Conservation (phyloP, 768 basidiomycete genomes). For the Suillus americanus region DNA sequence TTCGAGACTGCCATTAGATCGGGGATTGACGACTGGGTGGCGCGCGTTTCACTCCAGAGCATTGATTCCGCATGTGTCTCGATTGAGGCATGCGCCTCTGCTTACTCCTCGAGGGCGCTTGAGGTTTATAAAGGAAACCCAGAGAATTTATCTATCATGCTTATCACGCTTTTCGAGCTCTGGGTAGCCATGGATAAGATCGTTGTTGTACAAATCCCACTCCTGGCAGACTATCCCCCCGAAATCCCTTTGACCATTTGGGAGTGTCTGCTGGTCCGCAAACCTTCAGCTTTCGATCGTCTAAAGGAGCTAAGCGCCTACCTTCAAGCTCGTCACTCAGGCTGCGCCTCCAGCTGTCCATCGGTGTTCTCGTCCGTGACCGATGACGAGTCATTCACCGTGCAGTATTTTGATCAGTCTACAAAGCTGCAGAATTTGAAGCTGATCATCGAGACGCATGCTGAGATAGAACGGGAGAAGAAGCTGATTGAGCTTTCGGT, state of each 20-base stretch:
- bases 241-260: constrained; percentile 29
- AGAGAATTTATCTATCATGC: constrained; percentile 41
- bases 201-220: constrained; percentile 17
- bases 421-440: constrained; percentile 24
- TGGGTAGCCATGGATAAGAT: constrained; percentile 38
- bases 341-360: constrained; percentile 6
- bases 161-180: constrained; percentile 38
- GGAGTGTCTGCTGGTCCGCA: constrained; percentile 29
- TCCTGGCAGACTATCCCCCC: constrained; percentile 33
- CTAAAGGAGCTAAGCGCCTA: constrained; percentile 29
- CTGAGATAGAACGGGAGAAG: constrained; percentile 13
- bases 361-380: constrained; percentile 5
- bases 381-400: constrained; percentile 24
- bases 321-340: constrained; percentile 33
- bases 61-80: constrained; percentile 15
- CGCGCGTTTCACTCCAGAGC: constrained; percentile 2
- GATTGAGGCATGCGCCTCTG: constrained; percentile 24
- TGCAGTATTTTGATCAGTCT: constrained; percentile 36
- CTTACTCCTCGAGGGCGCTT: constrained; percentile 28
- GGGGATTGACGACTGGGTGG: constrained; percentile 36
- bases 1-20: constrained; percentile 34
- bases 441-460: constrained; percentile 29
- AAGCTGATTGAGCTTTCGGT: constrained; percentile 15
- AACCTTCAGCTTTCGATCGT: constrained; percentile 26
- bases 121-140: constrained; percentile 32